phyloP scores from a whole-genome alignment of 2,329 filamentous ascomycete species.

The Diaporthe nobilis region DNA sequence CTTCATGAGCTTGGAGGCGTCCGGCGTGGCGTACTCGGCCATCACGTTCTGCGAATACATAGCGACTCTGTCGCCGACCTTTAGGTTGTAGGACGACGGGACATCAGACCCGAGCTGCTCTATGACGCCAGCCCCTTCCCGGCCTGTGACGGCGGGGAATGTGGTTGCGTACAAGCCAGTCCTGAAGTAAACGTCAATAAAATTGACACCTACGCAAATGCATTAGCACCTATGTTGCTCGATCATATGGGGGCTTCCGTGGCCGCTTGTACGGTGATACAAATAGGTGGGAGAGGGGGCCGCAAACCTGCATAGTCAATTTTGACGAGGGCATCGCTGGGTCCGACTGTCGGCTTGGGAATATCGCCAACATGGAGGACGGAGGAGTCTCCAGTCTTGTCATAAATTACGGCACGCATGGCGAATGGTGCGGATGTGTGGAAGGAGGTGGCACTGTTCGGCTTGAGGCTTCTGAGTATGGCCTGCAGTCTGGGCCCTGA shows the following conservation, averaged over 20 bases:
- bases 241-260: not conserved
- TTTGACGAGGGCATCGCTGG: slow-evolving; percentile 39
- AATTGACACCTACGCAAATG: slow-evolving; percentile 22
- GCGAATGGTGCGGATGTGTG: slow-evolving; percentile 4
- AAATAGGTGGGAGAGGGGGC: no score
- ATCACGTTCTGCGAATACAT: slow-evolving; percentile 70
- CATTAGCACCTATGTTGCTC: not conserved
- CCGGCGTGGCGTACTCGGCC: slow-evolving; percentile 68
- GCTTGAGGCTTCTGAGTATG: slow-evolving; percentile 38
- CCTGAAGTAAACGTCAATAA: slow-evolving; percentile 78
- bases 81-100: slow-evolving; percentile 66
- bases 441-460: slow-evolving; percentile 6
- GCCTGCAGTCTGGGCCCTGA: slow-evolving; percentile 37
- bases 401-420: slow-evolving; percentile 41
- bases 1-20: slow-evolving; percentile 69
- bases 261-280: not conserved
- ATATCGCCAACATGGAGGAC: slow-evolving; percentile 41
- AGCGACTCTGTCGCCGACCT: slow-evolving; percentile 78
- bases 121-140: slow-evolving; percentile 77
- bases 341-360: slow-evolving; percentile 38
- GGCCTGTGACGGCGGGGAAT: slow-evolving; percentile 81
- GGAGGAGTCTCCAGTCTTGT: slow-evolving; percentile 42
- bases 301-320: slow-evolving; percentile 34
- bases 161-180: slow-evolving; percentile 81
- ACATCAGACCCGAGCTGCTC: slow-evolving; percentile 71